These are phyloP conservation scores for Phycomyces nitens DNA, from an alignment of 192 early-diverging fungal genomes.

Conservation along the genomic window DNA sequence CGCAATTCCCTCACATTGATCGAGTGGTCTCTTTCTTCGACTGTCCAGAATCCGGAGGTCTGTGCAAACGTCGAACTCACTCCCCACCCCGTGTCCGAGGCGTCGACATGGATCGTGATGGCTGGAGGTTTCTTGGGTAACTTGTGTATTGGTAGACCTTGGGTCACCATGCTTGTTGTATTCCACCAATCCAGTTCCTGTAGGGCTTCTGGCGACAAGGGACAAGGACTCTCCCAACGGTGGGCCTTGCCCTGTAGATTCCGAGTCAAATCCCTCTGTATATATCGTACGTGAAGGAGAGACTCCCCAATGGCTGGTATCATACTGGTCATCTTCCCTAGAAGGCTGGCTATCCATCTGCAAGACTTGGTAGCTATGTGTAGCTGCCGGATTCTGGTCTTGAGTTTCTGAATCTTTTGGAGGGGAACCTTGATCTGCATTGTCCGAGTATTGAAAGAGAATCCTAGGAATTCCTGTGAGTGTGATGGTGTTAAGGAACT, in stretches of 20 bases:
- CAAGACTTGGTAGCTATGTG: background rate
- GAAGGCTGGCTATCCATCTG: constrained; percentile 12
- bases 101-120: constrained; percentile 2
- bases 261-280: constrained; percentile 10
- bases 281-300: constrained; percentile 2
- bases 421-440: background rate
- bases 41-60: constrained; percentile 2
- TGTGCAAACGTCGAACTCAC: background rate
- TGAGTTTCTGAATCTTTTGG: background rate
- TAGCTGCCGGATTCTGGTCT: background rate
- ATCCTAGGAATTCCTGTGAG: constrained; percentile 14
- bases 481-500: too few relatives aligned
- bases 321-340: constrained; percentile 14
- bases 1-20: constrained; percentile 22
- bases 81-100: constrained; percentile 21
- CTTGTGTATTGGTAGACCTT: constrained; percentile 8
- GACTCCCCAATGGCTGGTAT: constrained; percentile 19
- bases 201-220: background rate
- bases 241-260: background rate
- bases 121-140: background rate
- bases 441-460: constrained; percentile 6
- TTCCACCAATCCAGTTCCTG: constrained; percentile 15
- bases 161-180: background rate
- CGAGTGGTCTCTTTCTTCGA: background rate
- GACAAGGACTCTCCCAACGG: constrained; percentile 10